A percentile compares a stretch with the other conserved stretches of the same genome.
phyloP scores from a whole-genome alignment of 2,329 filamentous ascomycete species.

The Stagonosporopsis cucurbitacearum region DNA sequence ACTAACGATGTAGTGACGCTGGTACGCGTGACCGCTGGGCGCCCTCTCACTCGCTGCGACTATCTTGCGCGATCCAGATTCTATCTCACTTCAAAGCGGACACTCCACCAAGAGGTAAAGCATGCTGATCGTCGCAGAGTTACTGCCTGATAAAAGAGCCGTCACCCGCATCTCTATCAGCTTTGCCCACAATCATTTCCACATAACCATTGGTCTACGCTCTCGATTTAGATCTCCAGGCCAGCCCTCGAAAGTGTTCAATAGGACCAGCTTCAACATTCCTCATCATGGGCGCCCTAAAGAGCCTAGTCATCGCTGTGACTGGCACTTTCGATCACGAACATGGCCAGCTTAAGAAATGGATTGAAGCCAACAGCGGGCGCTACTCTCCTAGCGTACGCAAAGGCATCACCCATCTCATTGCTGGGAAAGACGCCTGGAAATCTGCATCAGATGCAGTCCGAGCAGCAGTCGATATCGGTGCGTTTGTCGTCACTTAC shows the following conservation, averaged over 20 bases:
- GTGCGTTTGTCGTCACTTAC: conserved; percentile 48
- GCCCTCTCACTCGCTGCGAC: conserved; percentile 22
- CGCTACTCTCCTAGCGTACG: conserved; percentile 60
- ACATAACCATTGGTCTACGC: not conserved
- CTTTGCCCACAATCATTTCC: not conserved
- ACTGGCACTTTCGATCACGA: conserved; percentile 63
- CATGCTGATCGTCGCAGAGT: not conserved
- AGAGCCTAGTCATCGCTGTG: conserved; percentile 61
- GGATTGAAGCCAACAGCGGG: conserved; percentile 70
- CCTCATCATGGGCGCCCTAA: conserved; percentile 54
- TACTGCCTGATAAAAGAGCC: not conserved
- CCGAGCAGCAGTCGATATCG: conserved; percentile 26
- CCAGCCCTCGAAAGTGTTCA: not conserved
- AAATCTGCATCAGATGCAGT: conserved; percentile 52
- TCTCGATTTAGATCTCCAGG: not conserved
- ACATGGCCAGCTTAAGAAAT: conserved; percentile 65
- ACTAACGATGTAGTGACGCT: not conserved
- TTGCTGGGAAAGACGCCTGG: conserved; percentile 70
- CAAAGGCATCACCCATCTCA: conserved; percentile 71
- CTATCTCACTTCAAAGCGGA: conserved; percentile 19
- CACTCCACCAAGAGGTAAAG: conserved; percentile 23
- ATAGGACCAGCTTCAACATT: not conserved
- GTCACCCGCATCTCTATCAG: not conserved
- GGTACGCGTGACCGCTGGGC: not conserved
- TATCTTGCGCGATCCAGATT: not conserved